phyloP scores from a whole-genome alignment of 2,329 filamentous ascomycete genomes.

The Thielaviopsis punctulata region DNA sequence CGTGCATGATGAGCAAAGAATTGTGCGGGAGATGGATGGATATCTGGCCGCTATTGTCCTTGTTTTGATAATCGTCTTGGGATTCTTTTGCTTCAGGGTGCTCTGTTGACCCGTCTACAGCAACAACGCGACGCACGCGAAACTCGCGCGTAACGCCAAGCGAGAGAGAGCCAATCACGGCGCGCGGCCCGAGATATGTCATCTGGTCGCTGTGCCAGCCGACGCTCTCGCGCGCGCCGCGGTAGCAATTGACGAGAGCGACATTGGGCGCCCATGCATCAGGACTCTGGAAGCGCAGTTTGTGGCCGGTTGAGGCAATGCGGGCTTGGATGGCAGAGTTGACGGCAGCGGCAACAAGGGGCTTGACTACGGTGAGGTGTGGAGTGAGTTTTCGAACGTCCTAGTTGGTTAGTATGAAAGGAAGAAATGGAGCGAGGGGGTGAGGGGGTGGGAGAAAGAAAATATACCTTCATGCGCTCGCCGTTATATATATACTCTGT shows the following conservation, averaged over 20 bases:
- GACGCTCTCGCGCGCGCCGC: constrained; percentile 63
- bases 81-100: neutral
- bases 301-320: constrained; percentile 48
- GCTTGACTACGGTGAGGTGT: constrained; percentile 51
- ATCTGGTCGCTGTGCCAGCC: constrained; percentile 88
- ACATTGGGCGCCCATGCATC: constrained; percentile 68
- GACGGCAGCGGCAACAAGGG: constrained; percentile 54
- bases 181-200: constrained; percentile 77
- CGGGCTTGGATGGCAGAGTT: constrained; percentile 60
- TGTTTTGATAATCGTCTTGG: constrained; percentile 36
- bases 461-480: constrained; percentile 40
- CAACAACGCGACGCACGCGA: constrained; percentile 60
- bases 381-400: constrained; percentile 65
- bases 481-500: constrained; percentile 80
- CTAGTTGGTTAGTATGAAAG: no score
- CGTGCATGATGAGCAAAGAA: constrained; percentile 86
- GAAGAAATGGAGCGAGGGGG: neutral
- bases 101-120: constrained; percentile 29
- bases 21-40: constrained; percentile 90
- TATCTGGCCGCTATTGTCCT: constrained; percentile 52
- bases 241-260: constrained; percentile 88
- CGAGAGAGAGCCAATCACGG: constrained; percentile 78
- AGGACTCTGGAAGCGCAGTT: constrained; percentile 62
- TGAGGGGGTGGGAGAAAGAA: neutral
- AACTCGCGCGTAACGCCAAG: constrained; percentile 90